Base-by-base conservation (phyloP, 768 basidiomycete species). In the Tulasnella sp. region DNA sequence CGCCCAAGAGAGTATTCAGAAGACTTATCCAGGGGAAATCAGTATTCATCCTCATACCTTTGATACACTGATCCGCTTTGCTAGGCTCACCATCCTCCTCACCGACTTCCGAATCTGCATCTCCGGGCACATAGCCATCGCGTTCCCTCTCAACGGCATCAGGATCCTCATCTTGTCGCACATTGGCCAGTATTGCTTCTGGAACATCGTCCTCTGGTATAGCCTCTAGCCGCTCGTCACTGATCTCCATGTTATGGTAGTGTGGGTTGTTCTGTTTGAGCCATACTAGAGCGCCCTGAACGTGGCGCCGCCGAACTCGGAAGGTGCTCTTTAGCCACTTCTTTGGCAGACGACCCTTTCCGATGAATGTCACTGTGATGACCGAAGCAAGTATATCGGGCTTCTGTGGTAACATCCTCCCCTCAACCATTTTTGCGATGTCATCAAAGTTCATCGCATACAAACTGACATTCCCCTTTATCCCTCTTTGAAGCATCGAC, bases 81-180 rank as follows among this genome's bases (percentile, higher is more conserved):
- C n/a, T n/a, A n/a, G n/a, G n/a, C n/a, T n/a, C n/a, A n/a, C n/a
- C 15, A 13, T 44, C 53, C 49, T 10, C 10, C 42, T 24, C 49
- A 42, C 34, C 50, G 24, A 38, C 58, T 21, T 48, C 47, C 10
- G 52, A 30, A 11, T 56, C 61, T 1, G 54, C 52, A 9, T 64
- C 69, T 30, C 23, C 43, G 1, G 69, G 72, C 0, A 74, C 66
- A 58, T 76, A 75, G 3, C 63, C 61, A 9, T 48, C 70, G 10
- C 66, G 58, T 63, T 77, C 75, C 19, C 19, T 13, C 42, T 13
- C 19, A 13, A 19, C 42, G 19, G 19, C 42, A 43, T 43, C 42
- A 43, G 42, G 13, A 43, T 43, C 42, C 13, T 19, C 13, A 43
- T 43, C 19, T 43, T 43, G 42, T 19, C 13, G 13, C 42, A 43